Base-by-base conservation (phyloP, 2,329 filamentous ascomycete genomes). In the Botrytis deweyae region DNA sequence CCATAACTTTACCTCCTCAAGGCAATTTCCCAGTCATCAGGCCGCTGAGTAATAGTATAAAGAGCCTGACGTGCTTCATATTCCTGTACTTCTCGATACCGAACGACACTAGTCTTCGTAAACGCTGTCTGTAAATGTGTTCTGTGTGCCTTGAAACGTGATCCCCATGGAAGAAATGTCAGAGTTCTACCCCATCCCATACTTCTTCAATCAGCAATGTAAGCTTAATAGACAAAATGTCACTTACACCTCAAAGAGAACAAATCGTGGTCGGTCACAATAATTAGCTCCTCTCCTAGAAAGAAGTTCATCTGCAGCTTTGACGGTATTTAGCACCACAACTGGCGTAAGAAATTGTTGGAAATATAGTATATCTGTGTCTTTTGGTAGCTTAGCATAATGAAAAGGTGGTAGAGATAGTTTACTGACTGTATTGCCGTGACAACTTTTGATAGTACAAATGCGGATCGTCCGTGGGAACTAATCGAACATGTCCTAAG, bases 211-310 rank as follows among this genome's bases (percentile, higher is more conserved):
- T 52, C n/a, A 52, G 63, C 42, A 9, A 40, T 14, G 61, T 29
- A 36, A 44, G 52, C 25, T 33, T 8, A 20, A 58, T 4, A 25
- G 40, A 25, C n/a, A 44, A 18, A 4, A 62, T 7, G 29, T 16
- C 18, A 46, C 71, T 62, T 67, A 78, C 76, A 76, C 76, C 64
- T 79, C 78, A 67, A 78, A 77, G 10, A 78, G 52, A 25, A 83
- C 82, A 75, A 87, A 86, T n/a, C 83, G 81, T 14, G 85, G 85
- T 2, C 85, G 77, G 75, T 85, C 83, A 46, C 80, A 80, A 75
- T 85, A 86, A 74, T 85, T 86, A 74, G 80, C 81, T 1, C 85
- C 85, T 29, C 83, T 79, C 72, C 83, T 84, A 72, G 85, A 84
- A 8, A 87, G 80, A 7, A 87, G 79, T n/a, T 86, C 84, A 8